Evolutionary conservation across 441 rosid genomes (phyloP), one percentile per base, ranked within the genome.

Genomic region (Syzygium syzygioides): DNA sequence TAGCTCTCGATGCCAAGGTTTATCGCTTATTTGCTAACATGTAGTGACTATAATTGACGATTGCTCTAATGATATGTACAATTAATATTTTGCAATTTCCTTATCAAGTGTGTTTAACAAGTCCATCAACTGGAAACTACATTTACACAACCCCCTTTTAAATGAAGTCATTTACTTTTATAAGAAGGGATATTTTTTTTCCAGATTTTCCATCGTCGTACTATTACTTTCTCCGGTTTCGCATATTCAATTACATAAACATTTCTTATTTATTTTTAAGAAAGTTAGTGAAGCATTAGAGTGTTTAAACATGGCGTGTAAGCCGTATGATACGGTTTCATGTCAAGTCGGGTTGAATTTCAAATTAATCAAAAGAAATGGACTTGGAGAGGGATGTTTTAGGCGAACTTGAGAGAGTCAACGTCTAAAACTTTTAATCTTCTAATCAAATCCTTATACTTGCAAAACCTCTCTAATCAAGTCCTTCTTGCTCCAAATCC

Each of bases 11-110:
- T 54, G 95, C 94, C 85, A 91, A 91, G 80, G 89, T 89, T 3
- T 95, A 95, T 68, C 90, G 88, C 87, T 86, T 94, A 56, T 94
- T 94, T 84, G 94, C 95, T 59, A 89, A 94, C 87, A 64, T 94
- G 86, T 94, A 91, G 85, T 34, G 4, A 23, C 13, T 0, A 37
- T 71, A 20, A 71, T 45, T 71, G 17, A 71, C 50, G 80, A 37
- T 25, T 37, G 14, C 14, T 34, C 2, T 10, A 34, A 68, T 68
- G 13, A 37, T 68, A 71, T 20, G 28, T 14, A 25, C 80, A 10
- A 23, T 34, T 37, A 2, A 6, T 6, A 8, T 20, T 37, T 20
- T 10, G 28, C 6, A 12, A 71, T 71, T 71, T 71, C 28, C 50
- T 71, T 37, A 71, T 5, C 25, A 1, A 19, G 79, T 19, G 50